Conservation (phyloP, 306 rosid species). For the Cucurbita ficifolia region DNA sequence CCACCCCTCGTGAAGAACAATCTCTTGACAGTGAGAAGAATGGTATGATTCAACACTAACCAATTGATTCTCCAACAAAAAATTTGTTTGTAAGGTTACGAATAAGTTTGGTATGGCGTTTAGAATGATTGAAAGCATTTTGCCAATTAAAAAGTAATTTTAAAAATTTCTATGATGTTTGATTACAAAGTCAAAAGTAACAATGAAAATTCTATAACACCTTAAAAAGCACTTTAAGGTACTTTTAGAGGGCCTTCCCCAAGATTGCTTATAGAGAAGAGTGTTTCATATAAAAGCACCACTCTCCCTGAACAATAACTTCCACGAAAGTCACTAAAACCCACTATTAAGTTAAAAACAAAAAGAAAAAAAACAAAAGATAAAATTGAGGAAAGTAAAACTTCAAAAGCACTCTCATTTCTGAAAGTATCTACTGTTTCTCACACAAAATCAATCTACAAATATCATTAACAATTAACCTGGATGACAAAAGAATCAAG, state of each 20-base stretch:
- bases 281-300: not conserved
- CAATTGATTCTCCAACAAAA: not conserved
- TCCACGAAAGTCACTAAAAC: not conserved
- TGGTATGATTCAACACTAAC: not conserved
- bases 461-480: slow-evolving; percentile 26
- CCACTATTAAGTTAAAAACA: not conserved
- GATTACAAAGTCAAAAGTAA: not conserved
- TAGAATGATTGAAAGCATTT: not conserved
- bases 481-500: slow-evolving; percentile 83
- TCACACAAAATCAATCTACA: not conserved
- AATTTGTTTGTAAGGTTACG: not conserved
- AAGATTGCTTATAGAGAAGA: not conserved
- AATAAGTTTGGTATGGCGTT: not conserved
- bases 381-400: not conserved
- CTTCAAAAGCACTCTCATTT: not conserved
- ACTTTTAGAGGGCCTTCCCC: not conserved
- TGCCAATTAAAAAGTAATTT: not conserved
- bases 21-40: not conserved
- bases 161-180: not conserved
- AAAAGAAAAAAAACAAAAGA: not conserved
- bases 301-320: not conserved
- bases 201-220: too few relatives aligned
- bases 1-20: not conserved
- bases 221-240: not conserved
- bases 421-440: not conserved